Evolutionary conservation across 1,284 basidiomycete species (phyloP), one percentile per base, ranked within the genome.

Genomic region (Sphagnurus paluster): DNA sequence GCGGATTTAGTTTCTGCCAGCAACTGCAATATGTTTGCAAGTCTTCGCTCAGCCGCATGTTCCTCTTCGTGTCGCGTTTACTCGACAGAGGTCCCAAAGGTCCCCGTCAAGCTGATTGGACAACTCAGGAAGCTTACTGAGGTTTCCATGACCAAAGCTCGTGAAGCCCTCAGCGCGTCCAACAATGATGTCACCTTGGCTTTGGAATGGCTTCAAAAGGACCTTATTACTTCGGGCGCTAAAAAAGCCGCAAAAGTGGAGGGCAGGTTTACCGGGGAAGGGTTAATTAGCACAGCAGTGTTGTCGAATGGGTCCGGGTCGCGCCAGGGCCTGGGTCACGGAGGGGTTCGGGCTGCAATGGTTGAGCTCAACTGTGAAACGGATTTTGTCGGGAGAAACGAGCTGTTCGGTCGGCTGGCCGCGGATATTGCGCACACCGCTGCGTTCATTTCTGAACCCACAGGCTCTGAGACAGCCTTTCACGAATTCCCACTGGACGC

Each of bases 321-420:
- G 32, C 67, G 62, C 29, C 53, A 55, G 14, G 61, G 61, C 13
- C 48, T 53, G 26, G 60, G 67, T 17, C 65, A 63, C 32, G 69
- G 74, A 4, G 78, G 79, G 20, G 74, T 90, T 33, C 79, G 90
- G 20, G 93, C 89, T 5, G 84, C 87, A 10, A 90, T 98, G 76
- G 75, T 98, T 48, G 95, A 98, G 67, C 76, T 98, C 51, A 94
- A 93, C 60, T 98, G 95, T 74, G 95, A 98, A 72, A 98, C 95
- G 33, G 95, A 98, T 69, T 98, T 98, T 65, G 95, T 98, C 10
- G 92, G 86, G 13, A 74, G 91, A 54, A 96, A 93, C 62, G 82
- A 88, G 48, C 75, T 95, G 7, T 98, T 98, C 61, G 75, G 79
- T 5, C 76, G 77, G 48, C 79, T 96, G 23, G 86, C 90, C 10